A percentile compares a stretch with the other conserved stretches of the same genome.
Conservation (phyloP, 1,284 basidiomycete species). For the Papiliotrema flavescens region DNA sequence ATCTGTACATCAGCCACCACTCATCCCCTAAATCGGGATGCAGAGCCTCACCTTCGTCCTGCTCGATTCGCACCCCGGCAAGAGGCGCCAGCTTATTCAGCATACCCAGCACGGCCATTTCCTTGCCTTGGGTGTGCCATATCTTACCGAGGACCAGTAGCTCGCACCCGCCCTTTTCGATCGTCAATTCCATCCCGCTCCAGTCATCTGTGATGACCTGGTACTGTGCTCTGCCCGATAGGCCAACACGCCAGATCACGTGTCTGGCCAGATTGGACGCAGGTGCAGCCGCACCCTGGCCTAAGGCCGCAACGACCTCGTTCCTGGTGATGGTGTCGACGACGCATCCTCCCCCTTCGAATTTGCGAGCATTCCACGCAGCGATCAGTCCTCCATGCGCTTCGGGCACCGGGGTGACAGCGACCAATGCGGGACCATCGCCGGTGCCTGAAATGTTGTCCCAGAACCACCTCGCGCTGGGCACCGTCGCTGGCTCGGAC, state of each 20-base stretch:
- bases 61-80: slow-evolving; percentile 9
- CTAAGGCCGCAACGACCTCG: slow-evolving; percentile 21
- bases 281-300: slow-evolving; percentile 4
- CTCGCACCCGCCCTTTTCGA: slow-evolving; percentile 16
- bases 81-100: slow-evolving; percentile 26
- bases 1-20: neutral
- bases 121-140: slow-evolving; percentile 7
- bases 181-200: slow-evolving; percentile 6
- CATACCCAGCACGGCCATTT: slow-evolving; percentile 25
- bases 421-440: slow-evolving; percentile 23
- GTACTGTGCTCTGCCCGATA: neutral
- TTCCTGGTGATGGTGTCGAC: slow-evolving; percentile 9
- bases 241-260: neutral
- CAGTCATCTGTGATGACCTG: neutral
- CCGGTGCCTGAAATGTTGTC: slow-evolving; percentile 14
- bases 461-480: slow-evolving; percentile 18
- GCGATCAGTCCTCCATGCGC: slow-evolving; percentile 20
- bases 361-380: slow-evolving; percentile 22
- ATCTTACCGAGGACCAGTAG: slow-evolving; percentile 13
- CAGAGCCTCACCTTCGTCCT: neutral
- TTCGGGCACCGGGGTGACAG: slow-evolving; percentile 2
- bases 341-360: slow-evolving; percentile 6
- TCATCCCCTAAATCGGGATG: neutral
- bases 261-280: neutral
- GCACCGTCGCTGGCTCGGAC: neutral